Conservation (phyloP, 306 rosid genomes). For the Quillaja saponaria region DNA sequence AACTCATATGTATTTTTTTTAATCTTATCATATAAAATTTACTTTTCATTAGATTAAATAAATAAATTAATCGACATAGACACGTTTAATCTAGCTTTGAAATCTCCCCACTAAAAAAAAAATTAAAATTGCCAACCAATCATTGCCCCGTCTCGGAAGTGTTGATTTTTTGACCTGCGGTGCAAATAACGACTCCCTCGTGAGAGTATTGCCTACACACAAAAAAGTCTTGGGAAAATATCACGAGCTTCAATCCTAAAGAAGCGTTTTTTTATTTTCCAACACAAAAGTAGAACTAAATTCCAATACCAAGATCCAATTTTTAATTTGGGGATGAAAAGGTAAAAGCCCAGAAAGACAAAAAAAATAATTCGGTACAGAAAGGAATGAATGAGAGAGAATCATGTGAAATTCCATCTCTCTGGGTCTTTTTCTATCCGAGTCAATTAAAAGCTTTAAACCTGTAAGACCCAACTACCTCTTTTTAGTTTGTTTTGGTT, state of each 20-base stretch:
- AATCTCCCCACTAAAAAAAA: background rate
- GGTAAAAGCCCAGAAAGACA: slow-evolving; percentile 11
- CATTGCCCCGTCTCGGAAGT: too few species aligned
- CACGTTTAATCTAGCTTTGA: too few species aligned
- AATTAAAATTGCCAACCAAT: too few species aligned
- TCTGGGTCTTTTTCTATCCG: slow-evolving; percentile 36
- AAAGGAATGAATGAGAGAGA: slow-evolving; percentile 56
- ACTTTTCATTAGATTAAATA: slow-evolving; percentile 2
- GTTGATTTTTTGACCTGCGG: too few species aligned
- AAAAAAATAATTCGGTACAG: slow-evolving; percentile 40
- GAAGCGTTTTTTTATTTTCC: background rate
- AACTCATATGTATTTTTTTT: too few species aligned
- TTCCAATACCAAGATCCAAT: background rate
- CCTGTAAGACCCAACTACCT: slow-evolving; percentile 42
- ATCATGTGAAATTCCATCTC: slow-evolving; percentile 63
- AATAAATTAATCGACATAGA: too few species aligned
- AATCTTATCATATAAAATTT: too few species aligned
- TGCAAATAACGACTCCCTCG: too few species aligned
- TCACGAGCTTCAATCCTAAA: background rate
- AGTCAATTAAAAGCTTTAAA: slow-evolving; percentile 48
- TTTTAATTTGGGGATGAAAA: background rate
- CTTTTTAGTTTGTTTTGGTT: slow-evolving; percentile 3
- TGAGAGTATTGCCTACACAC: too few species aligned
- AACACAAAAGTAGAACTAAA: background rate
- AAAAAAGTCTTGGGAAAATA: background rate